Evolutionary conservation across 495 filamentous ascomycete genomes (phyloP), one percentile per base, ranked within the genome.

Genomic region (Hypoxylon fragiforme): DNA sequence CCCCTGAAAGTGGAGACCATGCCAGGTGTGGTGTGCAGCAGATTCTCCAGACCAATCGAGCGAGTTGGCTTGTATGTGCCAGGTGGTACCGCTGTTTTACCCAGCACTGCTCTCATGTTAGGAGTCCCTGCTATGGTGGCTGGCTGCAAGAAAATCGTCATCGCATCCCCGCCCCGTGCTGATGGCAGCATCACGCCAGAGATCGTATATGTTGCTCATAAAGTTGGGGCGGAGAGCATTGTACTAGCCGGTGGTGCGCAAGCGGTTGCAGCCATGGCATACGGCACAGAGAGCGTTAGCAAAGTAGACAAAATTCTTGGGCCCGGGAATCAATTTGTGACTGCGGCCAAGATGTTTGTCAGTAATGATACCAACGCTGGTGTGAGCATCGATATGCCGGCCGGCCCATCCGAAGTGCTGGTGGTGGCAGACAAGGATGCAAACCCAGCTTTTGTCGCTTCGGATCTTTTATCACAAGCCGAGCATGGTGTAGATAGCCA

Each of bases 301-400:
- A 98, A 98, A 75, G 95, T 97, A 13, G 94, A 98, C 79, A 98
- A 98, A 84, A 96, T 98, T 62, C 82, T 98, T 3, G 94, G 94
- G 1, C 94, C 94, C 1, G 94, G 94, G 31, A 98, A 98, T 72
- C 94, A 98, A 72, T 98, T 97, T 65, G 95, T 98, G 20, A 98
- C 94, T 0, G 94, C 95, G 0, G 94, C 89, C 41, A 98, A 98
- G 83, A 98, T 98, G 94, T 73, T 88, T 50, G 94, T 98, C 6
- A 85, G 85, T 66, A 98, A 97, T 70, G 95, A 97, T 65, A 97
- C 94, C 26, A 92, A 87, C 43, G 94, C 94, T 1, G 85, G 88
- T 24, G 94, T 98, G 12, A 86, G 88, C 71, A 98, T 98, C 65
- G 94, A 98, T 67, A 98, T 98, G 94, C 94, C 94, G 8, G 94